Base-by-base conservation (phyloP, 2,329 filamentous ascomycete genomes). In the Colletotrichum sp. region DNA sequence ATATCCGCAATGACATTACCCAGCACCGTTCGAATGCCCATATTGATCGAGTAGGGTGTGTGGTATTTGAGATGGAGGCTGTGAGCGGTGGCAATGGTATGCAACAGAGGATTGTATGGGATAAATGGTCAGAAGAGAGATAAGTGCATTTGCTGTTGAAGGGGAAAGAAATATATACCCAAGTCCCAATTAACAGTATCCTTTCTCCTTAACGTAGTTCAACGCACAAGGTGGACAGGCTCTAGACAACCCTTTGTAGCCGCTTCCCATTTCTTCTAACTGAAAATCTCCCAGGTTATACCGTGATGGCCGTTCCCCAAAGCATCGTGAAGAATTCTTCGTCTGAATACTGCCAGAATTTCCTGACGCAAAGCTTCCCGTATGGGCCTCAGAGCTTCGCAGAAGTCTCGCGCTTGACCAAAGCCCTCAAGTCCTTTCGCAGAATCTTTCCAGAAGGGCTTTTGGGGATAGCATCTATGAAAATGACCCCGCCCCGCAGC, bases 381-480 rank as follows among this genome's bases (percentile, higher is more conserved):
- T 0, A 12, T 8, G 10, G 2, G 44, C n/a, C 44, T 69, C 4
- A 76, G 4, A 76, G 60, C 30, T 76, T 76, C 4, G 75, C 72
- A 10, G 44, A 49, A 21, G 36, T 63, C 77, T 81, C 84, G 80
- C n/a, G 80, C 81, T 79, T 79, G 79, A 78, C 86, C 84, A 57
- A 84, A 78, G 15, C 86, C 82, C 75, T 71, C 15, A 78, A 36
- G 36, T 88, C 86, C 66, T 85, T 83, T 24, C 88, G 82, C 68
- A 89, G 78, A 49, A 89, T 88, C 83, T 89, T 89, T 2, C 88
- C 88, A 59, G 87, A 88, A 4, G 92, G 89, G 76, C 94, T 95
- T 86, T 94, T 95, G n/a, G 94, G 93, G 36, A 96, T 92, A 15
- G 86, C 86, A 39, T 93, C 89, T 6, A 94, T 86, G 81, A 95